A percentile compares a stretch with the other conserved stretches of the same genome.
These are phyloP conservation scores for Monilinia fructigena DNA, from an alignment of 2,329 filamentous ascomycete genomes.

Conservation along the genomic window DNA sequence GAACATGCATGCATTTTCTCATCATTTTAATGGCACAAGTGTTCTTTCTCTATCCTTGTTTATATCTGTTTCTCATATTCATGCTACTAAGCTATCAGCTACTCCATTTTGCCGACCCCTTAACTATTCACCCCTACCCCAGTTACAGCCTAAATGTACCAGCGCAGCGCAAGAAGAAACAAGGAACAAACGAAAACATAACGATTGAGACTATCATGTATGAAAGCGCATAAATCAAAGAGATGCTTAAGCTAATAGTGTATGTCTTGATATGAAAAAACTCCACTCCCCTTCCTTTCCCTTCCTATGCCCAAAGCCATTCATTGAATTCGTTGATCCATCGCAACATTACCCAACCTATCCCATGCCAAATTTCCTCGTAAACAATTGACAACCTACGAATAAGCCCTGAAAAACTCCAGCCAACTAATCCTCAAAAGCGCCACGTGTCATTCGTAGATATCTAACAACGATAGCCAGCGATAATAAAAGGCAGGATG, in stretches of 20 bases:
- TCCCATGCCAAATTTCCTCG: not conserved
- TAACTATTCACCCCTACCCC: too few relatives aligned
- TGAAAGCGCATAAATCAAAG: not conserved
- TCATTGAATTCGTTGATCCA: not conserved
- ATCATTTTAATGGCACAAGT: too few relatives aligned
- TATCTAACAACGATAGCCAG: not conserved
- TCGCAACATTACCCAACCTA: not conserved
- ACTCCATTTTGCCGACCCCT: too few relatives aligned
- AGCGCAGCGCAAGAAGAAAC: not conserved
- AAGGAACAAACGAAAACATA: not conserved
- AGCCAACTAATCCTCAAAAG: not conserved
- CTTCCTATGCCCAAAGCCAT: not conserved
- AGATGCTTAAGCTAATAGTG: not conserved
- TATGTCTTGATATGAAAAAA: slow-evolving; percentile 9
- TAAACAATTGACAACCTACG: not conserved
- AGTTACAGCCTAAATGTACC: not conserved
- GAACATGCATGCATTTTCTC: too few relatives aligned
- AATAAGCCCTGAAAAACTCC: not conserved
- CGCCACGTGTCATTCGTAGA: not conserved
- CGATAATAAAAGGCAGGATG: not conserved
- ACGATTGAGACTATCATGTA: not conserved
- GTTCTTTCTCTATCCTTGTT: not conserved
- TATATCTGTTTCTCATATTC: not conserved
- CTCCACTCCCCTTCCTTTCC: not conserved
- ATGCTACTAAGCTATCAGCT: not conserved